These are phyloP conservation scores for Arabidopsis lyrata DNA, from an alignment of 441 rosid genomes.

Conservation along the genomic window DNA sequence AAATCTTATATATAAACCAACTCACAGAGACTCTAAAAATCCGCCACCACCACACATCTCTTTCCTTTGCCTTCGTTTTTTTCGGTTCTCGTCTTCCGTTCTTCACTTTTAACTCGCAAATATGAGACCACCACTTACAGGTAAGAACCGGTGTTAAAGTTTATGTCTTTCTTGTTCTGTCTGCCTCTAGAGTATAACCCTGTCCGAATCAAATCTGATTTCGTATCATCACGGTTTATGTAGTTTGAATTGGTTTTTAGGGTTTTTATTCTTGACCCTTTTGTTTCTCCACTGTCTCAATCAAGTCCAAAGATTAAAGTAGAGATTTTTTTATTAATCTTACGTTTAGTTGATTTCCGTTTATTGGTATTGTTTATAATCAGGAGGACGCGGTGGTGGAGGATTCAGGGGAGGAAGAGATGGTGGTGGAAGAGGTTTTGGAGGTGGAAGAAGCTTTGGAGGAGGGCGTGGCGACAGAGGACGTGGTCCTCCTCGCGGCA, in stretches of 20 bases:
- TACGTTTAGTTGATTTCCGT: neutral
- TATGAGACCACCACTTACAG: slow-evolving; percentile 45
- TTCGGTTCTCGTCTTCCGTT: neutral
- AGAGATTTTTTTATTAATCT: neutral
- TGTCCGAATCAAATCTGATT: neutral
- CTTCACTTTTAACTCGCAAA: neutral
- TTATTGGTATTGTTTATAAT: slow-evolving; percentile 3
- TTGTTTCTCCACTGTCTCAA: neutral
- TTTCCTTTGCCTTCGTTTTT: neutral
- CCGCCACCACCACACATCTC: neutral
- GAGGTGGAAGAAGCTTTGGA: slow-evolving; percentile 42
- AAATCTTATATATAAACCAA: neutral
- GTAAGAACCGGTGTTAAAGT: slow-evolving; percentile 30
- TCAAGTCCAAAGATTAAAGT: neutral
- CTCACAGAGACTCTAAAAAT: neutral
- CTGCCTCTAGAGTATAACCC: slow-evolving; percentile 1
- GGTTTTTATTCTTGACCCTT: neutral
- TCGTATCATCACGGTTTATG: neutral
- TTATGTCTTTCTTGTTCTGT: slow-evolving; percentile 4
- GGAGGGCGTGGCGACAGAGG: slow-evolving; percentile 41
- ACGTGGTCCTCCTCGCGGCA: slow-evolving; percentile 42
- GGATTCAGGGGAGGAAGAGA: slow-evolving; percentile 50
- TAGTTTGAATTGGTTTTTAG: neutral
- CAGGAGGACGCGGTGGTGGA: slow-evolving; percentile 43
- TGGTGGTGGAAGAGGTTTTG: slow-evolving; percentile 48